Base-by-base conservation (phyloP, 2,329 filamentous ascomycete genomes). In the Beauveria bassiana region DNA sequence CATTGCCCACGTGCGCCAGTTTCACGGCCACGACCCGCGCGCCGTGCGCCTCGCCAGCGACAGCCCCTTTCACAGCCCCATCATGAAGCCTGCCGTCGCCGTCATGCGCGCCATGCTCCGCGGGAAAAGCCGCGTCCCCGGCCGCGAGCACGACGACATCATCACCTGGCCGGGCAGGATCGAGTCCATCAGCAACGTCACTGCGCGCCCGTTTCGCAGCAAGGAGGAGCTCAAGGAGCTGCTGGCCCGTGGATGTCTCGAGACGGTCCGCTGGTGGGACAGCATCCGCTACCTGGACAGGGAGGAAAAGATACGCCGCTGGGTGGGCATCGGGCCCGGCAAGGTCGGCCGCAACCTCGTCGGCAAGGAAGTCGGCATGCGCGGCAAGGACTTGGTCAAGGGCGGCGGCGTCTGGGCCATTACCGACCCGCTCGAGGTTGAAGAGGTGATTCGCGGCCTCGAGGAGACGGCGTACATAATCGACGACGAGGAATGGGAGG, bases 221-320 rank as follows among this genome's bases (percentile, higher is more conserved):
- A 86, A 85, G 67, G 85, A 85, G 46, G 85, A 96, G 65, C 78
- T 97, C 38, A 90, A 90, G 71, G 87, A 96, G 65, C 75, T 96
- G 51, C 78, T 96, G 55, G 87, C 92, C 1, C 78, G 90, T 54
- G 89, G 92, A 70, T 93, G 89, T 64, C 86, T 95, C n/a, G 91
- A 96, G 76, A 97, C 93, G 34, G 91, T 98, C 47, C 82, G 85
- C 63, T 98, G 93, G 93, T 96, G 93, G 87, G 91, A 96, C 67
- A 95, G 90, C 68, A 93, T 98, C 68, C 86, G 86, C 66, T 96
- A 96, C 70, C 78, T 97, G 55, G 91, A 97, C 72, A 87, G 95
- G 71, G 86, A 95, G 68, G 84, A 88, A 69, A 87, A 87, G 65
- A 90, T 96, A 20, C 81, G 87, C 68, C 81, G 93, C 61, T 97